phyloP scores from a whole-genome alignment of 805 yeast genomes.

The Hanseniaspora nectarophila region DNA sequence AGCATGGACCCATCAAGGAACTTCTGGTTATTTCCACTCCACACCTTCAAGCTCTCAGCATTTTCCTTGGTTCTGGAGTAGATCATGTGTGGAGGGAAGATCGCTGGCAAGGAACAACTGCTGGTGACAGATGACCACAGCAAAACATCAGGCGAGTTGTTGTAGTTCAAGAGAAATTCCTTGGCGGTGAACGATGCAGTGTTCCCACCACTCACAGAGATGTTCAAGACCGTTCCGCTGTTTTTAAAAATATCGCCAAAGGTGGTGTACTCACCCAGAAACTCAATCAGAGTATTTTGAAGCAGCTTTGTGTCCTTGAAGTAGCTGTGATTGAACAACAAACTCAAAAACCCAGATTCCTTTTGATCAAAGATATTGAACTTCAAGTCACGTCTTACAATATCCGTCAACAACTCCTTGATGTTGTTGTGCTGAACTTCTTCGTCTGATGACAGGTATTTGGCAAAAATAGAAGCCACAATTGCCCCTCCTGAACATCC shows the following conservation, averaged over 20 bases:
- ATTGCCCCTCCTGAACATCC: conserved; percentile 97
- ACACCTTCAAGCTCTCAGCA: conserved; percentile 37
- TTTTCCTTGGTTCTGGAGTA: conserved; percentile 58
- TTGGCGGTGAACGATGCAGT: conserved; percentile 86
- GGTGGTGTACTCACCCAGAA: conserved; percentile 12
- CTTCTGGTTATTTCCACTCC: conserved; percentile 62
- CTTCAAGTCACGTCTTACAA: conserved; percentile 31
- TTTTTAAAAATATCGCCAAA: conserved; percentile 66
- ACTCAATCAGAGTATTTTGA: conserved; percentile 22
- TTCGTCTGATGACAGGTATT: conserved; percentile 51
- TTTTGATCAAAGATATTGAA: conserved; percentile 26
- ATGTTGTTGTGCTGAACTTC: conserved; percentile 38
- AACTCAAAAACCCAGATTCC: conserved; percentile 22
- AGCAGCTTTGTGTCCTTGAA: conserved; percentile 3
- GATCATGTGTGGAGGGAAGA: conserved; percentile 78
- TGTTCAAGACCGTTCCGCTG: conserved; percentile 84
- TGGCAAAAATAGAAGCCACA: conserved; percentile 77
- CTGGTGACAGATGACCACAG: conserved; percentile 88
- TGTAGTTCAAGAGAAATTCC: conserved; percentile 66
- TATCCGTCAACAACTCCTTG: conserved; percentile 41
- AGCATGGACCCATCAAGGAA: conserved; percentile 96
- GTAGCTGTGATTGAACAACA: conserved; percentile 23
- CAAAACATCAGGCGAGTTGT: conserved; percentile 70
- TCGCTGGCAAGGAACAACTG: conserved; percentile 86
- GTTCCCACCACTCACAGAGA: conserved; percentile 56